These are phyloP conservation scores for Przewalskia tangutica DNA, from an alignment of 257 asterid species.

Conservation along the genomic window DNA sequence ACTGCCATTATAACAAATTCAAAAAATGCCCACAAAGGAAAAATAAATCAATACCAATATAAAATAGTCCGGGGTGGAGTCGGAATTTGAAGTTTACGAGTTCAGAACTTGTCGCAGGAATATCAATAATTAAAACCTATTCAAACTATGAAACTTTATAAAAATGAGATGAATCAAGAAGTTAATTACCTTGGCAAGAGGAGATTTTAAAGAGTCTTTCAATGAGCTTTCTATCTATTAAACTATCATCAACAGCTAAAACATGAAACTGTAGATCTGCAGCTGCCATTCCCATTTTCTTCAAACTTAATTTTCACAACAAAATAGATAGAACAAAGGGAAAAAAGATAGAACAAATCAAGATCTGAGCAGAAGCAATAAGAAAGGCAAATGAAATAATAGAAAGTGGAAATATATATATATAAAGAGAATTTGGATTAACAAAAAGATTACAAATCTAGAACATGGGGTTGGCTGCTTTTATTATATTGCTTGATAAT, in stretches of 20 bases:
- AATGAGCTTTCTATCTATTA: slow-evolving; percentile 38
- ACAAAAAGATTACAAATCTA: slow-evolving; percentile 4
- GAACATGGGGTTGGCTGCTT: slow-evolving; percentile 6
- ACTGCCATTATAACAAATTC: slow-evolving; percentile 25
- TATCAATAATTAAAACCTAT: no score
- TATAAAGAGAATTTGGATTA: slow-evolving; percentile 7
- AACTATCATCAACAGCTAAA: slow-evolving; percentile 41
- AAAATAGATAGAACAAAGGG: not conserved
- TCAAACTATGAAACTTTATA: no score
- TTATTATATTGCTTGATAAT: not conserved
- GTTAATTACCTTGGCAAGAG: slow-evolving; percentile 31
- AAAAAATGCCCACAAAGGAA: not conserved
- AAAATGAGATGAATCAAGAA: not conserved
- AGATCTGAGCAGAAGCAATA: slow-evolving; percentile 81
- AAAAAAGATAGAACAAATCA: slow-evolving; percentile 39
- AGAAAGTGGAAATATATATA: not conserved
- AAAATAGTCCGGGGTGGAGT: not conserved
- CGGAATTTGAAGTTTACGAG: no score
- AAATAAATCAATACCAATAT: not conserved
- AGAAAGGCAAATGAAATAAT: not conserved
- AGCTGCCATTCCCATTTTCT: slow-evolving; percentile 28
- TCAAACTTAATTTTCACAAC: not conserved
- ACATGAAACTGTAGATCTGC: slow-evolving; percentile 35
- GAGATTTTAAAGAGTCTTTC: slow-evolving; percentile 37
- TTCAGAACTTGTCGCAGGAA: no score